Evolutionary conservation across 108 stramenopile species (phyloP), one percentile per base, ranked within the genome.

Genomic region (Pseudonitzschia pungens): DNA sequence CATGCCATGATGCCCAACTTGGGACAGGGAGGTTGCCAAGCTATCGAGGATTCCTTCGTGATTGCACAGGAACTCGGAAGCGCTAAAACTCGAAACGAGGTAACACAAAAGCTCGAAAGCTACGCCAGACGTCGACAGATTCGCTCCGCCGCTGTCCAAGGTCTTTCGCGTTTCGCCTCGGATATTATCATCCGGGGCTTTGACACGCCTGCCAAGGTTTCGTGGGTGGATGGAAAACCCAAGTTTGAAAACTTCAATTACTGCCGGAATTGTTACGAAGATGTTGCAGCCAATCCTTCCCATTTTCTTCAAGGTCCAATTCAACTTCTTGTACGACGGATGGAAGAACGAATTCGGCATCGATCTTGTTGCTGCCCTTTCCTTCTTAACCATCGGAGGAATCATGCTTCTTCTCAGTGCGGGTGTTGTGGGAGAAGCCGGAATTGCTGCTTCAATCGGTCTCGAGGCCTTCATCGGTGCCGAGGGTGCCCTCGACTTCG

Each of bases 281-380:
- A 65, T 90, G 36, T 67, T 95, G 65, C 89, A 89, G 73, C 92
- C 90, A 9, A 83, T 90, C 22, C 82, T 95, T 2, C 90, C 90
- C 14, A 31, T 89, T 44, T 87, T 95, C 72, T 92, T 95, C 72
- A 79, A 32, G 42, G 69, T 83, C 48, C 91, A 95, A 66, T 92
- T 95, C 86, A 86, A 83, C 78, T 92, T 89, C 73, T 81, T 92
- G 65, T 92, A 91, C 78, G 85, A 83, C 50, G 89, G 89, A 51
- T 89, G 76, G 76, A 69, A 67, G 66, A 89, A 87, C 70, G 68
- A 81, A 52, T 48, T 66, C 10, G 54, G 32, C 5, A 68, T 85
- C 45, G 81, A 85, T 66, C 22, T 78, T 28, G 51, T 62, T 22
- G 77, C 77, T 24, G 67, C 75, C 21, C 41, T 78, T 22, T 66